These are phyloP conservation scores for Pseudopithomyces chartarum DNA, from an alignment of 2,329 filamentous ascomycete species.

Conservation along the genomic window DNA sequence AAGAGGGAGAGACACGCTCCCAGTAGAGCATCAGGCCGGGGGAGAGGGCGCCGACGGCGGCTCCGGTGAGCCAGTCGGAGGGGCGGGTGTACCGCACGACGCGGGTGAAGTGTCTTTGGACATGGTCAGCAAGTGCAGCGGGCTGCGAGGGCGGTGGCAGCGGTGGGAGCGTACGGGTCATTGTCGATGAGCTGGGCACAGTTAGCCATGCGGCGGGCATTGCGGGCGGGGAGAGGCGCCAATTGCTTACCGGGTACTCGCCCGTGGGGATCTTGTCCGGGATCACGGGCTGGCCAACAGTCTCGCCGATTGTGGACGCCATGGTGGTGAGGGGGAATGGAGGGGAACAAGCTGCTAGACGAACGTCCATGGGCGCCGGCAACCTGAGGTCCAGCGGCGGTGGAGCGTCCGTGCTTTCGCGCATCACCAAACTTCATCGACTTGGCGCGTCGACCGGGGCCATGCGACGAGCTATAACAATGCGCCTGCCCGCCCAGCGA, in stretches of 20 bases:
- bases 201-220: slow-evolving; percentile 33
- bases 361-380: slow-evolving; percentile 7
- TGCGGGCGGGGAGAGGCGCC: slow-evolving; percentile 30
- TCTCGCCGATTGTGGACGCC: slow-evolving; percentile 31
- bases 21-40: slow-evolving; percentile 76
- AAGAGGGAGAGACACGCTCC: slow-evolving; percentile 84
- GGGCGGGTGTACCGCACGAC: slow-evolving; percentile 85
- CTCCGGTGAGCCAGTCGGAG: slow-evolving; percentile 79
- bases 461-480: slow-evolving; percentile 35
- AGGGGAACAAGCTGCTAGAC: slow-evolving; percentile 15
- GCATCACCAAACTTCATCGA: slow-evolving; percentile 24
- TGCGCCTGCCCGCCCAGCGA: slow-evolving; percentile 25
- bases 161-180: slow-evolving; percentile 78
- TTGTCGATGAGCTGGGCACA: slow-evolving; percentile 87
- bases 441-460: slow-evolving; percentile 32
- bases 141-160: slow-evolving; percentile 19
- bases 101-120: slow-evolving; percentile 80
- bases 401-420: slow-evolving; percentile 16
- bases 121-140: slow-evolving; percentile 24
- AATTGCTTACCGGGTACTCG: slow-evolving; percentile 78
- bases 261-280: slow-evolving; percentile 80
- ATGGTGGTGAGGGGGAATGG: slow-evolving; percentile 30
- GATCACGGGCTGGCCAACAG: slow-evolving; percentile 54
- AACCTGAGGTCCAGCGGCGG: slow-evolving; percentile 29
- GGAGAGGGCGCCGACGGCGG: slow-evolving; percentile 69